These are phyloP conservation scores for Aspergillus ustus DNA, from an alignment of 2,329 filamentous ascomycete species.

Conservation along the genomic window DNA sequence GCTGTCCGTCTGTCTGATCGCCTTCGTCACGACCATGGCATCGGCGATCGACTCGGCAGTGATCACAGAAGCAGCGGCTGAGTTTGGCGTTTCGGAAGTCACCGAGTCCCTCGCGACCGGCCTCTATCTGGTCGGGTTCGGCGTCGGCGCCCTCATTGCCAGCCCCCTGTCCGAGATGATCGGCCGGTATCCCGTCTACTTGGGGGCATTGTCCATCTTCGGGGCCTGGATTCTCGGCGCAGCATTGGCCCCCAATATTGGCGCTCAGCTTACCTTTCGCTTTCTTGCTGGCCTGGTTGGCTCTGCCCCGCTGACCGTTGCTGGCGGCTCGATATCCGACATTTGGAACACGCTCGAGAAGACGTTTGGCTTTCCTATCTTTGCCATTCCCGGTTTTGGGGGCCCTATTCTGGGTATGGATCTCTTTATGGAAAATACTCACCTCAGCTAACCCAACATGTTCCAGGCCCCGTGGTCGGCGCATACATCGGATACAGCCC, in stretches of 20 bases:
- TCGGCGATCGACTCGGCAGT: conserved; percentile 59
- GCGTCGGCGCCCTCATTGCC: conserved; percentile 52
- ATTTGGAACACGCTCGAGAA: conserved; percentile 53
- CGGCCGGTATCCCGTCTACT: conserved; percentile 56
- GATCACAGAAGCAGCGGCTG: conserved; percentile 48
- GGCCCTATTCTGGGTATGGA: conserved; percentile 30
- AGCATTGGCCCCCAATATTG: conserved; percentile 54
- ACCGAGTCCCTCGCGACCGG: conserved; percentile 55
- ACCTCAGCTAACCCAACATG: neutral
- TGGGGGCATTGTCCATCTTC: conserved; percentile 50
- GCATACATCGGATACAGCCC: conserved; percentile 20
- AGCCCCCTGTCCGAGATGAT: conserved; percentile 55
- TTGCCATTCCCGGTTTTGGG: conserved; percentile 51
- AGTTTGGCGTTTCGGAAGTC: conserved; percentile 56
- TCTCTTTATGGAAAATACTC: neutral
- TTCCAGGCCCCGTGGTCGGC: conserved; percentile 21
- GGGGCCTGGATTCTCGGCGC: conserved; percentile 55
- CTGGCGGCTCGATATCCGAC: conserved; percentile 52
- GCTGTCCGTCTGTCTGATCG: conserved; percentile 52
- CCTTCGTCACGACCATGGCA: conserved; percentile 55
- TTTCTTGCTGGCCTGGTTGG: conserved; percentile 55
- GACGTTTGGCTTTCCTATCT: conserved; percentile 55
- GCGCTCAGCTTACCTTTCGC: conserved; percentile 53
- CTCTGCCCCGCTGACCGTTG: conserved; percentile 49
- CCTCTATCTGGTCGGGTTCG: conserved; percentile 50